Percentiles rank a stretch among this genome's conserved stretches.
phyloP scores from a whole-genome alignment of 2,329 filamentous ascomycete species.

The Exutisphaerella laricina region DNA sequence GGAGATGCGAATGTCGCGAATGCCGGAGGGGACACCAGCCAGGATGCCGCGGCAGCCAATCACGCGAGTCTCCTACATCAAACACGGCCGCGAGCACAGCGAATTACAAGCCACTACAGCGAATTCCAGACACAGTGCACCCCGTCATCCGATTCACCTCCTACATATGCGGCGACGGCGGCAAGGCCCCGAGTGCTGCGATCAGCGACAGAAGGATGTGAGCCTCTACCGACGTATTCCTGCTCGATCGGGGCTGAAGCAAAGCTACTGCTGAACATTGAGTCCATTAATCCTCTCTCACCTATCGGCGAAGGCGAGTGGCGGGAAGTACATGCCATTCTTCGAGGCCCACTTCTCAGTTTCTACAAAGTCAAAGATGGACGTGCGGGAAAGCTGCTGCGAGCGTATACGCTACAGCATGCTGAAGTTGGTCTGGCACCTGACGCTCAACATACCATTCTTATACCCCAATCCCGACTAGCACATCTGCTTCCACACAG shows the following conservation, averaged over 20 bases:
- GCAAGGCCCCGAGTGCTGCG: conserved; percentile 13
- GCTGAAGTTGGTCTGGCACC: conserved; percentile 69
- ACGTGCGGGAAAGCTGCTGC: conserved; percentile 55
- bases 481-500: conserved; percentile 41
- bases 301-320: conserved; percentile 29
- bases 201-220: conserved; percentile 17
- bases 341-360: conserved; percentile 64
- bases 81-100: conserved; percentile 13
- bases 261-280: conserved; percentile 31
- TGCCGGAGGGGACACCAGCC: background rate
- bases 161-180: conserved; percentile 28
- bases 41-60: background rate
- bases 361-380: conserved; percentile 57
- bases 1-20: background rate
- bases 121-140: conserved; percentile 32
- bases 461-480: conserved; percentile 42
- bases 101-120: conserved; percentile 33
- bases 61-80: no score
- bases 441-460: conserved; percentile 58
- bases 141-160: conserved; percentile 28
- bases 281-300: conserved; percentile 32
- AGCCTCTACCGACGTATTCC: conserved; percentile 31
- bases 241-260: conserved; percentile 31
- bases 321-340: conserved; percentile 51
- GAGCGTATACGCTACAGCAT: conserved; percentile 66